phyloP scores from a whole-genome alignment of 2,329 filamentous ascomycete species.

The Tolypocladium guangdongense region DNA sequence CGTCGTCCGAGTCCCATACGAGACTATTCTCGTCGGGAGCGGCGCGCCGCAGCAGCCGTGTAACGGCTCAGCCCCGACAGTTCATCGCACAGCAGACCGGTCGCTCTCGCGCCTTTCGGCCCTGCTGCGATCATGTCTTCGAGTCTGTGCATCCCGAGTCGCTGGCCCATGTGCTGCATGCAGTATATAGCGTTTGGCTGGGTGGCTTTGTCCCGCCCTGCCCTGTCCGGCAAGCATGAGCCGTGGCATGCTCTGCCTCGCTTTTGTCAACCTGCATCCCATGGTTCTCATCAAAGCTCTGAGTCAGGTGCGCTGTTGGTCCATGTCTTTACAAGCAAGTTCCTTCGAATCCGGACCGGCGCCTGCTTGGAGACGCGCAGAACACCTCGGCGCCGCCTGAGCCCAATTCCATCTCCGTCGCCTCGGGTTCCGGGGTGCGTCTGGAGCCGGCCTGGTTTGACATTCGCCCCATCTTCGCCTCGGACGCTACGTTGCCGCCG shows the following conservation, averaged over 20 bases:
- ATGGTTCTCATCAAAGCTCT: not conserved
- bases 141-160: not conserved
- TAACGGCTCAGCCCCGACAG: conserved; percentile 6
- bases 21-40: conserved; percentile 23
- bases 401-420: not conserved
- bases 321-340: not conserved
- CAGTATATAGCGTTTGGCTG: not conserved
- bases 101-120: not conserved
- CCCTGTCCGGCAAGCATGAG: not conserved
- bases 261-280: not conserved
- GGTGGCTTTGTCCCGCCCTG: not conserved
- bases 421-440: not conserved
- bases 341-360: not conserved
- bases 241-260: not conserved
- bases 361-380: not conserved
- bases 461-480: not conserved
- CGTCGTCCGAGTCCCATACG: conserved; percentile 16
- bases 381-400: not conserved
- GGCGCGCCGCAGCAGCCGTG: conserved; percentile 20
- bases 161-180: not conserved
- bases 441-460: not conserved
- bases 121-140: not conserved
- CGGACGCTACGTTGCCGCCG: not conserved
- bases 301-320: not conserved
- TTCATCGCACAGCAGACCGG: conserved; percentile 1